phyloP scores from a whole-genome alignment of 2,329 filamentous ascomycete species.

The Fusarium sp. region DNA sequence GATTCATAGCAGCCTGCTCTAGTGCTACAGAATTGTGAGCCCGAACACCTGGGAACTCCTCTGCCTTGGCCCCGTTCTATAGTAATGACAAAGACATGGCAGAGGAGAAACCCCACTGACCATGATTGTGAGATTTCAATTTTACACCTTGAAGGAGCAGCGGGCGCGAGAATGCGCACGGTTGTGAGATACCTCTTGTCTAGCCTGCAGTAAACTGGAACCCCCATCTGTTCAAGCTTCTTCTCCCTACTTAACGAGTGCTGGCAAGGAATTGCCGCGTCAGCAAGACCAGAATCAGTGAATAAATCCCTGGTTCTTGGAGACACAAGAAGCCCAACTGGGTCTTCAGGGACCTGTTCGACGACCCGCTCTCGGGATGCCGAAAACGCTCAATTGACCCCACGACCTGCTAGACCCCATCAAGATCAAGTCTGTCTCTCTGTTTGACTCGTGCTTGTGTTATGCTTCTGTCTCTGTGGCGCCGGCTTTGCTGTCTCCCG shows the following conservation, averaged over 20 bases:
- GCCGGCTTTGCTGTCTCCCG: constrained; percentile 41
- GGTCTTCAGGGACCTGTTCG: constrained; percentile 39
- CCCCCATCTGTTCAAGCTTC: constrained; percentile 2
- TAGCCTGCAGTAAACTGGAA: constrained; percentile 13
- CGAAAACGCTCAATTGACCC: constrained; percentile 35
- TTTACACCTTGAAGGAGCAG: constrained; percentile 13
- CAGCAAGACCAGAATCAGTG: constrained; percentile 26
- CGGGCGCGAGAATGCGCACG: constrained; percentile 29
- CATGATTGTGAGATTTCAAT: not conserved
- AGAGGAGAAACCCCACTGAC: constrained; percentile 22
- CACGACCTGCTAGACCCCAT: constrained; percentile 22
- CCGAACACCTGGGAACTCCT: not conserved
- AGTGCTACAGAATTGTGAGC: too few species aligned
- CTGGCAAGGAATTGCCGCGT: constrained; percentile 30
- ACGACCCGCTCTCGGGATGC: constrained; percentile 39
- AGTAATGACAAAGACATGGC: constrained; percentile 6
- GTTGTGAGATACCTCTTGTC: constrained; percentile 13
- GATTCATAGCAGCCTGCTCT: too few species aligned
- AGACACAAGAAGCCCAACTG: constrained; percentile 20
- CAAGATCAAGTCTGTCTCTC: constrained; percentile 6
- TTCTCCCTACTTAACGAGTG: constrained; percentile 2
- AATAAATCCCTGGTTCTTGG: constrained; percentile 19
- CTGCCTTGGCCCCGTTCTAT: constrained; percentile 7
- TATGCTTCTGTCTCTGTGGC: constrained; percentile 39
- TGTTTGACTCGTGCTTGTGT: constrained; percentile 36